phyloP scores from a whole-genome alignment of 1,284 basidiomycete genomes.

The Melampsora larici-populina region DNA sequence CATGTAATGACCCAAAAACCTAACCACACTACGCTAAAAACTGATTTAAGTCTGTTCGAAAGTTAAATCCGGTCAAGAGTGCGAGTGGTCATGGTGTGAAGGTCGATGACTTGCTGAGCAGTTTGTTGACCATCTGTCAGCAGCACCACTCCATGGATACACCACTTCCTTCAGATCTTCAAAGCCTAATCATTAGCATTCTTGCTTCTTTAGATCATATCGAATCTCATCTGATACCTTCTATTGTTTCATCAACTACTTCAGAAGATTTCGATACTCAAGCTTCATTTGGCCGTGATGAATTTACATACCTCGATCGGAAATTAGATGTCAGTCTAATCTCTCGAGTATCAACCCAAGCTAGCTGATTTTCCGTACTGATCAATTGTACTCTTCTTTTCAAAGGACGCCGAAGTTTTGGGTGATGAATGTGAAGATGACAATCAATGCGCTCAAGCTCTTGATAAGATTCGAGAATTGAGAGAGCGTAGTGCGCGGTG shows the following conservation, averaged over 20 bases:
- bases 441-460: conserved; percentile 9
- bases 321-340: conserved; percentile 22
- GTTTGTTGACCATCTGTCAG: too few relatives aligned
- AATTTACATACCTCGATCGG: conserved; percentile 12
- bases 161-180: conserved; percentile 15
- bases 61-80: too few relatives aligned
- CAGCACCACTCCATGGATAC: background rate
- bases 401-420: conserved; percentile 26
- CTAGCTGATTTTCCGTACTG: background rate
- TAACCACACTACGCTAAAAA: too few relatives aligned
- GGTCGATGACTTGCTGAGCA: too few relatives aligned
- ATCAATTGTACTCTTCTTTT: background rate
- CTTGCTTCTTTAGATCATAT: conserved; percentile 7
- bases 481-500: conserved; percentile 11
- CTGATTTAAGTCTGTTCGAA: too few relatives aligned
- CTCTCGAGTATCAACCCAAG: background rate
- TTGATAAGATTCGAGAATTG: conserved; percentile 12
- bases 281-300: background rate
- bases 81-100: too few relatives aligned
- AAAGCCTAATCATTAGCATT: conserved; percentile 9
- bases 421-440: conserved; percentile 38
- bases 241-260: background rate
- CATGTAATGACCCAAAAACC: too few relatives aligned
- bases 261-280: conserved; percentile 12
- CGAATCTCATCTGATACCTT: conserved; percentile 3